Evolutionary conservation across 257 asterid genomes (phyloP).

Genomic region (Pogostemon cablin): DNA sequence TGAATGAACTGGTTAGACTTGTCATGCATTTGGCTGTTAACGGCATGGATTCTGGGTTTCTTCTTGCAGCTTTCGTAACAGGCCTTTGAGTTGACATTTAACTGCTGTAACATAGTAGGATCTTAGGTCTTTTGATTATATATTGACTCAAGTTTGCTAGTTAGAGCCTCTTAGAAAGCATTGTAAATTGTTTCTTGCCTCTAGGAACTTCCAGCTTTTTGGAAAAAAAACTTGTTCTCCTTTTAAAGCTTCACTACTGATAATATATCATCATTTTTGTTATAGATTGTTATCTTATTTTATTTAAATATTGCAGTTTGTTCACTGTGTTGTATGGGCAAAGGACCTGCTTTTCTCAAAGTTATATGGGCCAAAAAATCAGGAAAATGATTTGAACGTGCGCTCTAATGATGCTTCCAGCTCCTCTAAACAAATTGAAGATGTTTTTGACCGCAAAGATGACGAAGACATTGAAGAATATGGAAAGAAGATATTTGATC

Average conservation of each 20-base stretch:
- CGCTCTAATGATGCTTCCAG: slow-evolving; percentile 76
- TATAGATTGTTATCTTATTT: slow-evolving; percentile 19
- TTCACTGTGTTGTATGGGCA: slow-evolving; percentile 99
- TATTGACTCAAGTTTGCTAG: slow-evolving; percentile 18
- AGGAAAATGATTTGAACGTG: slow-evolving; percentile 87
- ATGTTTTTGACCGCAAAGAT: slow-evolving; percentile 67
- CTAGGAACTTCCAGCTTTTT: slow-evolving; percentile 2
- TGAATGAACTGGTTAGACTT: not conserved
- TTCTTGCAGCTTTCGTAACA: slow-evolving; percentile 24
- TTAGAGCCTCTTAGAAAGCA: slow-evolving; percentile 15
- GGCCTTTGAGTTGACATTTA: slow-evolving; percentile 17
- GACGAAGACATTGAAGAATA: slow-evolving; percentile 74
- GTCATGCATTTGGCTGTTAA: slow-evolving; percentile 1
- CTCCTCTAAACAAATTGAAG: slow-evolving; percentile 63
- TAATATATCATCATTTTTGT: slow-evolving; percentile 5
- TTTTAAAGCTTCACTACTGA: not conserved
- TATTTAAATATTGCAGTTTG: slow-evolving; percentile 66
- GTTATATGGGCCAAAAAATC: slow-evolving; percentile 89
- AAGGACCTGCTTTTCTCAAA: slow-evolving; percentile 96
- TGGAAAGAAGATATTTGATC: slow-evolving; percentile 91
- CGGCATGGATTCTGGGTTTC: not conserved
- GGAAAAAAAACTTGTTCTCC: not conserved
- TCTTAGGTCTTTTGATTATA: slow-evolving; percentile 16
- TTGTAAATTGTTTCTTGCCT: slow-evolving; percentile 4
- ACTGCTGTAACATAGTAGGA: not conserved